Percentiles rank a stretch among this genome's conserved stretches.
Evolutionary conservation across 352 stramenopile species (phyloP).

Genomic region (Pseudoperonospora humuli): DNA sequence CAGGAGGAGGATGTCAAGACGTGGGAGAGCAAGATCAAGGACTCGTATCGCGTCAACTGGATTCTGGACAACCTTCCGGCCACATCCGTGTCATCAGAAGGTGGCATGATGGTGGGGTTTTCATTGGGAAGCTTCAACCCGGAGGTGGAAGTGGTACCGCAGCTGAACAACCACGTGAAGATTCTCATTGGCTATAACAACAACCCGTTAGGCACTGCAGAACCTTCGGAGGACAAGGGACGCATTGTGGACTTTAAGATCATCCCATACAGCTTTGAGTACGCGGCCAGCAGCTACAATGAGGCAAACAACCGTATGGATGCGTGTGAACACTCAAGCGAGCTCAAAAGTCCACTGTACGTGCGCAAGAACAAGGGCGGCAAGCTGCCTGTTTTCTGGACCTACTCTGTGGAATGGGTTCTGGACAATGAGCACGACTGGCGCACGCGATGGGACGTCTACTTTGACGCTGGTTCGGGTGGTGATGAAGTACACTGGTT

Average conservation of each 20-base stretch:
- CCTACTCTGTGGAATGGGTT: slow-evolving; percentile 98
- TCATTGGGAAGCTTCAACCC: slow-evolving; percentile 86
- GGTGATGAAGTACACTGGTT: slow-evolving; percentile 99
- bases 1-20: slow-evolving; percentile 90
- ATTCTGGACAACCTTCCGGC: slow-evolving; percentile 98
- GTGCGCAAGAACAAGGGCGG: slow-evolving; percentile 76
- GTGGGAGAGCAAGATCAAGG: slow-evolving; percentile 91
- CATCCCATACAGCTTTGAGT: slow-evolving; percentile 95
- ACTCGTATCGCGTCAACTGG: slow-evolving; percentile 97
- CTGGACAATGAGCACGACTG: slow-evolving; percentile 92
- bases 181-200: slow-evolving; percentile 98
- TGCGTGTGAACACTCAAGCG: slow-evolving; percentile 59
- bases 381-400: slow-evolving; percentile 88
- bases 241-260: slow-evolving; percentile 99
- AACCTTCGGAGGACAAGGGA: slow-evolving; percentile 63
- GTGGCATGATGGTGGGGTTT: slow-evolving; percentile 73
- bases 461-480: slow-evolving; percentile 88
- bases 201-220: slow-evolving; percentile 50
- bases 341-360: slow-evolving; percentile 65
- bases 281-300: slow-evolving; percentile 72
- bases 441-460: slow-evolving; percentile 99
- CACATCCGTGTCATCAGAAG: slow-evolving; percentile 59
- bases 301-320: slow-evolving; percentile 66
- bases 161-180: slow-evolving; percentile 99
- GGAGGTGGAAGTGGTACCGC: slow-evolving; percentile 86